Percentiles rank a stretch among this genome's conserved stretches.
These are phyloP conservation scores for Venturia nashicola DNA, from an alignment of 2,329 filamentous ascomycete genomes.

Conservation along the genomic window DNA sequence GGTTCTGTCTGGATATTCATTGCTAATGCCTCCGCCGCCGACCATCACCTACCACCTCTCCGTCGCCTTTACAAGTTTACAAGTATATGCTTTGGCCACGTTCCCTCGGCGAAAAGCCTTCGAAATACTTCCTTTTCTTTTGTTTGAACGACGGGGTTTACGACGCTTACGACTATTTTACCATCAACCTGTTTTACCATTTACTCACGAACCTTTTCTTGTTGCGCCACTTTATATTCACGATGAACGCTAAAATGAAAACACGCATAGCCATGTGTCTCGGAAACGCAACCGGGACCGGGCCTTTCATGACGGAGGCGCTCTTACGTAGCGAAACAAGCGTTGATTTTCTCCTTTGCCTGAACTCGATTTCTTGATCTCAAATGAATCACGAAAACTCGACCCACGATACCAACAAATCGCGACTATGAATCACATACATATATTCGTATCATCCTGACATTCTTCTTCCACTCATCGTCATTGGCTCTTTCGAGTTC, in stretches of 20 bases:
- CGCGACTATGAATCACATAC: neutral
- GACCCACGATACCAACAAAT: neutral
- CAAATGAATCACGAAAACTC: neutral
- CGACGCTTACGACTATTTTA: conserved; percentile 7
- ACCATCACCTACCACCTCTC: neutral
- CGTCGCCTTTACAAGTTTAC: neutral
- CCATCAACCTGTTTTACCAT: neutral
- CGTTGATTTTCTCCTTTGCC: neutral
- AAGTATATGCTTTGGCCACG: neutral
- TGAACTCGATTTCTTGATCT: neutral
- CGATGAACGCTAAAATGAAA: conserved; percentile 1
- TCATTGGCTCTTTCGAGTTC: neutral
- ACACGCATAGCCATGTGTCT: neutral
- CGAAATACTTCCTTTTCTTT: neutral
- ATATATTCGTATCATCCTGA: neutral
- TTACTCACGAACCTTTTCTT: conserved; percentile 1
- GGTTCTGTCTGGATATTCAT: neutral
- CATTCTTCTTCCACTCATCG: neutral
- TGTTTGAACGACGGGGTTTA: neutral
- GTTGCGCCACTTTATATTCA: neutral
- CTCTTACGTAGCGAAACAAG: conserved; percentile 1
- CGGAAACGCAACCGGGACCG: neutral
- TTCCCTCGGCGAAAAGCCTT: neutral
- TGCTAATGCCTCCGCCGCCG: neutral
- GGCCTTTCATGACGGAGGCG: conserved; percentile 2